Conservation (phyloP, 176 grass and related monocot genomes). For the Bonia amplexicaulis region DNA sequence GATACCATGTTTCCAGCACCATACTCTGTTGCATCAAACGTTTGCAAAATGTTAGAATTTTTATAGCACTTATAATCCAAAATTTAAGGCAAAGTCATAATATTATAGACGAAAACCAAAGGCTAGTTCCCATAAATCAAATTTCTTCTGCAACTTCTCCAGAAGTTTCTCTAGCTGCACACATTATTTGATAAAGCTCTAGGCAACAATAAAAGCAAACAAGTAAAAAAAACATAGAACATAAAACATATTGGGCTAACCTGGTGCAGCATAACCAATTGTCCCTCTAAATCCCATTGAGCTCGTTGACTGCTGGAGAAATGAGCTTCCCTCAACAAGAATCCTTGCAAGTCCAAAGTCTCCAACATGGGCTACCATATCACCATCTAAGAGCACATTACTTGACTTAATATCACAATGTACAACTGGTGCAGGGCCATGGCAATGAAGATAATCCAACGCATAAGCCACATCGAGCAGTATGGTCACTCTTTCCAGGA, state of each 20-base stretch:
- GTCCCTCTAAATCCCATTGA: slow-evolving; percentile 15
- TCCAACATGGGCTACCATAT: slow-evolving; percentile 1
- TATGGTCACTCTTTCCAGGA: background rate
- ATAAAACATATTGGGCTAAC: background rate
- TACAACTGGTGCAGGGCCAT: background rate
- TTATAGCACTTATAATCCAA: too few species aligned
- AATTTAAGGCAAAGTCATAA: too few species aligned
- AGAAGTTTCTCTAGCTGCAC: background rate
- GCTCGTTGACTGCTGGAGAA: background rate
- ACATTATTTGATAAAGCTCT: background rate
- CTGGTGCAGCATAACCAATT: slow-evolving; percentile 22
- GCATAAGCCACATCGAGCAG: slow-evolving; percentile 16
- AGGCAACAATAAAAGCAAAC: background rate
- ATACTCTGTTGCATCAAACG: too few species aligned
- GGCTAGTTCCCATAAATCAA: background rate
- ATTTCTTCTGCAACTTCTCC: background rate
- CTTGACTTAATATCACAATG: slow-evolving; percentile 18
- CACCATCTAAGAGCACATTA: slow-evolving; percentile 17
- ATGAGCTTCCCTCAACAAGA: background rate
- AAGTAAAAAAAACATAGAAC: background rate
- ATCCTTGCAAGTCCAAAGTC: slow-evolving; percentile 10
- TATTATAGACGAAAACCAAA: background rate
- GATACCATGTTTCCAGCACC: too few species aligned
- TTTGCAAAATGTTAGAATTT: too few species aligned
- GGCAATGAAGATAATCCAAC: slow-evolving; percentile 10